phyloP scores from a whole-genome alignment of 257 asterid genomes.

The Plectranthus barbatus region DNA sequence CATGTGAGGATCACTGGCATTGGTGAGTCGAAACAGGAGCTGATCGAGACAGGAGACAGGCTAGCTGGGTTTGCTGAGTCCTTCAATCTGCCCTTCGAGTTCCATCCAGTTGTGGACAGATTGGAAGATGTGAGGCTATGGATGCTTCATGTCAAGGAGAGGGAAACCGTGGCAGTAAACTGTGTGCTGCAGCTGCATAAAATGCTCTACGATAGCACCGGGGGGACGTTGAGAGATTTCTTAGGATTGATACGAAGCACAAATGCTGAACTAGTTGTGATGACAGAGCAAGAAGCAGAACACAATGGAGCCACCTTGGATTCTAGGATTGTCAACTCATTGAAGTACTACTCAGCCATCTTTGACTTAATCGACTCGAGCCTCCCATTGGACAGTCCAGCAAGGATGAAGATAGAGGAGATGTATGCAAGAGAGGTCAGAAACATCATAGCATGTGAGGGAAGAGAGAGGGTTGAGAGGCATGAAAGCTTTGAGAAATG shows the following conservation, averaged over 20 bases:
- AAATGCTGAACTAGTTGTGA: constrained; percentile 45
- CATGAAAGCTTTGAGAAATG: constrained; percentile 56
- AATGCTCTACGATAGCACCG: constrained; percentile 57
- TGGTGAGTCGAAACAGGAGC: constrained; percentile 86
- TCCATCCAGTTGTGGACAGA: constrained; percentile 88
- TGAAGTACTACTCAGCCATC: constrained; percentile 68
- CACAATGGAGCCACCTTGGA: constrained; percentile 53
- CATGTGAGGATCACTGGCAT: constrained; percentile 84
- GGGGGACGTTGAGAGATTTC: constrained; percentile 48
- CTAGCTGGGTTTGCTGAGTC: constrained; percentile 75
- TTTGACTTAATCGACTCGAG: constrained; percentile 67
- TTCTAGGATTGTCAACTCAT: constrained; percentile 43
- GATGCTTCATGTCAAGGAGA: constrained; percentile 98
- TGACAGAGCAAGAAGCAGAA: constrained; percentile 85
- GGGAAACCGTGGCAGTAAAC: constrained; percentile 72
- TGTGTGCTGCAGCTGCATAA: constrained; percentile 76
- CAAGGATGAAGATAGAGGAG: constrained; percentile 67
- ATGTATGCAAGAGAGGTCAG: constrained; percentile 65
- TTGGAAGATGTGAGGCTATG: constrained; percentile 91
- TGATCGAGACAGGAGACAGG: constrained; percentile 70
- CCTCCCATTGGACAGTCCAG: constrained; percentile 44
- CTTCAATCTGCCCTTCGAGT: constrained; percentile 56
- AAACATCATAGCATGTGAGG: constrained; percentile 72
- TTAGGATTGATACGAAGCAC: constrained; percentile 74
- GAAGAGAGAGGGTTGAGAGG: constrained; percentile 70